Evolutionary conservation across 306 rosid species (phyloP).

Genomic region (Macrotyloma uniflorum): DNA sequence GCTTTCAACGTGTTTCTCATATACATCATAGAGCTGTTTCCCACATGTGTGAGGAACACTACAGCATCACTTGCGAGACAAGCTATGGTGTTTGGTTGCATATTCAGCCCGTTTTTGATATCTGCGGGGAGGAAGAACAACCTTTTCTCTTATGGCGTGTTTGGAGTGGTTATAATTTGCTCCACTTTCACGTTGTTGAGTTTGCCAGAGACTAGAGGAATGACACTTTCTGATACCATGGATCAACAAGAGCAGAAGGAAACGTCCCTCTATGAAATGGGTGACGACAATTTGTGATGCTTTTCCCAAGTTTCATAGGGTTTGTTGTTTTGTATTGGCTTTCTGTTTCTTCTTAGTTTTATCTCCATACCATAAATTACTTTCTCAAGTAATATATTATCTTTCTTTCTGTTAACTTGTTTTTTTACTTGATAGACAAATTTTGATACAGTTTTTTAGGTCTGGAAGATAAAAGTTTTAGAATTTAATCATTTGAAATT

Average conservation of each 20-base stretch:
- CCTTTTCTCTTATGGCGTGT: constrained; percentile 32
- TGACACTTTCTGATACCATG: constrained; percentile 47
- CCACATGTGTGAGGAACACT: constrained; percentile 58
- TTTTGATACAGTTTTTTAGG: too few relatives aligned
- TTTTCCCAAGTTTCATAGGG: neutral
- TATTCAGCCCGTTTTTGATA: constrained; percentile 31
- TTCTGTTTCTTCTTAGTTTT: too few relatives aligned
- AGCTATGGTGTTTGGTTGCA: constrained; percentile 36
- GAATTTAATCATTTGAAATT: too few relatives aligned
- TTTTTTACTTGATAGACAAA: too few relatives aligned
- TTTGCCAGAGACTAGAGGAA: constrained; percentile 42
- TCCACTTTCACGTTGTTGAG: constrained; percentile 13
- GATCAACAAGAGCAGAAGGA: constrained; percentile 41
- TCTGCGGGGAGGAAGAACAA: constrained; percentile 43
- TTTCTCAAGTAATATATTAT: too few relatives aligned
- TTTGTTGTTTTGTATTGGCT: too few relatives aligned
- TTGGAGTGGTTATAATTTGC: constrained; percentile 28
- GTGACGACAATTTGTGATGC: neutral
- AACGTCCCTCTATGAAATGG: neutral
- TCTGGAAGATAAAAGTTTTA: too few relatives aligned
- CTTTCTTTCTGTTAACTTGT: too few relatives aligned
- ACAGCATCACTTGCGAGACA: constrained; percentile 48
- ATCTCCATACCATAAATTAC: too few relatives aligned
- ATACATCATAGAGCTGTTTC: constrained; percentile 51
- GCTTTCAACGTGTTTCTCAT: constrained; percentile 43